Conservation (phyloP, 2,329 filamentous ascomycete genomes). For the Diaporthe citriasiana region DNA sequence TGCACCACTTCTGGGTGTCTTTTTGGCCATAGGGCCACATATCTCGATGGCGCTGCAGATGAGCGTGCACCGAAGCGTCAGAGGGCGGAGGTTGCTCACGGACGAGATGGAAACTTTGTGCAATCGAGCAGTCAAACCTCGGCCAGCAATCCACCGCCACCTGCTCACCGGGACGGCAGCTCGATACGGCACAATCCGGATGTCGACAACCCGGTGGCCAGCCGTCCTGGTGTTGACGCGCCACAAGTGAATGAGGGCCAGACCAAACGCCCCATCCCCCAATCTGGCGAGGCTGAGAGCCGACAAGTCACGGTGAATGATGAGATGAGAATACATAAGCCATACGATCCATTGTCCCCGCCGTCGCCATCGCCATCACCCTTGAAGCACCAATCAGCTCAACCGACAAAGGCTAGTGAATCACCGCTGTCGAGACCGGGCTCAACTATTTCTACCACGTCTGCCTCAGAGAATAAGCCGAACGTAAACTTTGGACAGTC, state of each 20-base stretch:
- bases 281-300: background rate
- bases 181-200: background rate
- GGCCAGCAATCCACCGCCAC: background rate
- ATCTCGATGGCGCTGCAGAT: slow-evolving; percentile 33
- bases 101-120: background rate
- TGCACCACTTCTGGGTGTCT: slow-evolving; percentile 40
- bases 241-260: background rate
- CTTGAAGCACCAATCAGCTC: slow-evolving; percentile 2
- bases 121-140: background rate
- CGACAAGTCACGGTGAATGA: slow-evolving; percentile 20
- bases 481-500: background rate
- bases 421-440: background rate
- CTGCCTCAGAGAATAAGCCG: slow-evolving; percentile 5
- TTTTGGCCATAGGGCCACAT: slow-evolving; percentile 37
- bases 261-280: background rate
- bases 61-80: slow-evolving; percentile 26
- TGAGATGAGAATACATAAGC: slow-evolving; percentile 21
- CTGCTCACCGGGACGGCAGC: background rate
- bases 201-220: background rate
- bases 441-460: background rate
- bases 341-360: slow-evolving; percentile 42
- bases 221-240: slow-evolving; percentile 1
- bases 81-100: background rate
- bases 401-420: slow-evolving; percentile 1
- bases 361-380: slow-evolving; percentile 19